phyloP scores from a whole-genome alignment of 495 filamentous ascomycete species.

The Pseudevernia furfuracea region DNA sequence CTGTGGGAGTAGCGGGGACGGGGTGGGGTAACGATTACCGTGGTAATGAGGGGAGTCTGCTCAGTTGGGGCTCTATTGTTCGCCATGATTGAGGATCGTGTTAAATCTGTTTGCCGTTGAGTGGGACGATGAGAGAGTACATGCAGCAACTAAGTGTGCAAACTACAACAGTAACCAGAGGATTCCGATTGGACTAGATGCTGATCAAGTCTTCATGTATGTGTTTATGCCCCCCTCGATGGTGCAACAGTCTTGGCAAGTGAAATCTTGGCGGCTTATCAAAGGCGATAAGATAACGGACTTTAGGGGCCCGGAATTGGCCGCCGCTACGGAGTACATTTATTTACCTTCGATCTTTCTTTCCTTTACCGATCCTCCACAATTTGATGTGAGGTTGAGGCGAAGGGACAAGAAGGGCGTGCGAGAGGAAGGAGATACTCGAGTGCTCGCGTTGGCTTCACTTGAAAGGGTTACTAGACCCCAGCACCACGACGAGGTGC shows the following conservation, averaged over 20 bases:
- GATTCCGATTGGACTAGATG: no score
- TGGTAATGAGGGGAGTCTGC: constrained; percentile 52
- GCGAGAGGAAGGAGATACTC: neutral
- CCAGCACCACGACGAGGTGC: neutral
- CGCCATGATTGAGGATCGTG: neutral
- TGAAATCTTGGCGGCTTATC: no score
- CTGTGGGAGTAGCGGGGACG: constrained; percentile 63
- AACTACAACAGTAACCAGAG: no score
- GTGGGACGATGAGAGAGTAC: neutral
- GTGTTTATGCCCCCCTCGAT: no score
- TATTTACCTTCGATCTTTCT: no score
- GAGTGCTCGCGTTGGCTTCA: neutral
- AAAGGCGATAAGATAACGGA: no score
- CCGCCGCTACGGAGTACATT: no score
- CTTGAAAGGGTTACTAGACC: neutral
- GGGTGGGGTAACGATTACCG: constrained; percentile 43
- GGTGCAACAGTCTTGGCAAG: no score
- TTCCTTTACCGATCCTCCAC: neutral
- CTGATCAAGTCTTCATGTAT: no score
- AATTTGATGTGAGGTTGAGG: neutral
- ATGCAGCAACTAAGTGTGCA: neutral
- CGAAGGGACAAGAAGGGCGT: neutral
- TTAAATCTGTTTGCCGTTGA: neutral
- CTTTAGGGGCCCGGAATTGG: no score
- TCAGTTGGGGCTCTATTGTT: constrained; percentile 34